These are phyloP conservation scores for Neoscytalidium dimidiatum DNA, from an alignment of 2,329 filamentous ascomycete species.

Conservation along the genomic window DNA sequence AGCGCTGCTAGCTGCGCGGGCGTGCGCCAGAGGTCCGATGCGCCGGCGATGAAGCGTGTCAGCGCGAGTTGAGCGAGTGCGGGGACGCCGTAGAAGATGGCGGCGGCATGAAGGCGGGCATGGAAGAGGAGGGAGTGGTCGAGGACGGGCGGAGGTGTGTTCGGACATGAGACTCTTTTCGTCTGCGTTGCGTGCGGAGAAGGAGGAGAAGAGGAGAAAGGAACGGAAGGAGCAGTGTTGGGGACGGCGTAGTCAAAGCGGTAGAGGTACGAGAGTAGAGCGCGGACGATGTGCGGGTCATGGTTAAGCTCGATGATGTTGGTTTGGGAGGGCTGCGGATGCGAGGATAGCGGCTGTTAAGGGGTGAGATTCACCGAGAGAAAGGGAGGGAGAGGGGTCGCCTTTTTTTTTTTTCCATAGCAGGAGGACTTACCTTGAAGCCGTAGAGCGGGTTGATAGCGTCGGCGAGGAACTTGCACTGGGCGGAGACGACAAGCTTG, in stretches of 20 bases:
- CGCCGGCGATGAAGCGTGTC: not conserved
- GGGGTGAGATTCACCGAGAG: not conserved
- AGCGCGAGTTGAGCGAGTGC: not conserved
- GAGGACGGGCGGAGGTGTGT: not conserved
- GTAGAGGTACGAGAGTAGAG: slow-evolving; percentile 18
- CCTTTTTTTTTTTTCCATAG: too few species aligned
- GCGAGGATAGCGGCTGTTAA: not conserved
- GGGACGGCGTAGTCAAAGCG: slow-evolving; percentile 19
- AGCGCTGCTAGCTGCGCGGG: not conserved
- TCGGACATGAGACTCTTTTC: too few species aligned
- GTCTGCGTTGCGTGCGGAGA: too few species aligned
- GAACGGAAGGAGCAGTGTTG: not conserved
- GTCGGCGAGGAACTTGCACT: slow-evolving; percentile 10
- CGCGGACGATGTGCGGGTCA: slow-evolving; percentile 8
- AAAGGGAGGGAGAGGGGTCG: not conserved
- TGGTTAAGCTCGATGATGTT: not conserved
- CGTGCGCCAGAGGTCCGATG: not conserved
- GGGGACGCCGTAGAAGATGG: not conserved
- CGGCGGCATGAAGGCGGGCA: not conserved
- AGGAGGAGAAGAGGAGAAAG: not conserved
- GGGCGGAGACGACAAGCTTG: slow-evolving; percentile 9
- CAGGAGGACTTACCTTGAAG: slow-evolving; percentile 11
- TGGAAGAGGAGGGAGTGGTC: not conserved
- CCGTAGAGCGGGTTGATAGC: not conserved
- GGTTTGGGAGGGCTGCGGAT: not conserved